Evolutionary conservation across 1,284 basidiomycete species (phyloP).

Genomic region (Volvariella volvacea): DNA sequence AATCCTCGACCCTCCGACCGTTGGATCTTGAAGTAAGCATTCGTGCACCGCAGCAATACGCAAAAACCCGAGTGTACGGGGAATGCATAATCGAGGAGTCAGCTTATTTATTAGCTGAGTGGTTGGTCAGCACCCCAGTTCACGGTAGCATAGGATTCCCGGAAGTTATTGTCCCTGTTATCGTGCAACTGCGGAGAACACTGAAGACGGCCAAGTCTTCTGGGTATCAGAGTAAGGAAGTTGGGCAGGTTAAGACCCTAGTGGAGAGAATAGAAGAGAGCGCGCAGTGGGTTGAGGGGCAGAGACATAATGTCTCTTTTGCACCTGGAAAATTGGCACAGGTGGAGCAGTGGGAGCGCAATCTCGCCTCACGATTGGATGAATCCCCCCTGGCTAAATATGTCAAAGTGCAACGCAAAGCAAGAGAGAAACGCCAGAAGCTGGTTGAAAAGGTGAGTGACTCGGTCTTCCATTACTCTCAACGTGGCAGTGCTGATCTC

Average conservation of each 20-base stretch:
- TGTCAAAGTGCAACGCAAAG: constrained; percentile 75
- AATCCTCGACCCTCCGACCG: constrained; percentile 84
- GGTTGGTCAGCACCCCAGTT: constrained; percentile 56
- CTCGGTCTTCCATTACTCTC: not conserved
- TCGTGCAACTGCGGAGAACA: constrained; percentile 63
- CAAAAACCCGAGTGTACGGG: constrained; percentile 83
- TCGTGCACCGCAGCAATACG: constrained; percentile 83
- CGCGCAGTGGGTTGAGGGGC: constrained; percentile 68
- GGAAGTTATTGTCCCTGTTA: constrained; percentile 83
- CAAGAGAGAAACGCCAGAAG: constrained; percentile 68
- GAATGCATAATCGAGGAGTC: constrained; percentile 85
- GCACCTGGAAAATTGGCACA: constrained; percentile 64
- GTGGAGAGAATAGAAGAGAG: constrained; percentile 84
- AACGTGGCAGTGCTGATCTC: not conserved
- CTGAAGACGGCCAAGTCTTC: constrained; percentile 54
- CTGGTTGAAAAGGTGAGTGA: constrained; percentile 68
- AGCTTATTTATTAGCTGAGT: constrained; percentile 75
- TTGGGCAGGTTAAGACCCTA: constrained; percentile 59
- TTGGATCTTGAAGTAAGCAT: constrained; percentile 87
- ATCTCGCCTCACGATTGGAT: constrained; percentile 53
- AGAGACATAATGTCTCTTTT: constrained; percentile 65
- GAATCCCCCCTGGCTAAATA: constrained; percentile 77
- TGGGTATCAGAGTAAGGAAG: constrained; percentile 42
- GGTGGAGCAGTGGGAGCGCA: constrained; percentile 69
- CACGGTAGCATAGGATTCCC: constrained; percentile 89